Conservation (phyloP, 2,329 filamentous ascomycete genomes). For the Chaetomium olivaceum region DNA sequence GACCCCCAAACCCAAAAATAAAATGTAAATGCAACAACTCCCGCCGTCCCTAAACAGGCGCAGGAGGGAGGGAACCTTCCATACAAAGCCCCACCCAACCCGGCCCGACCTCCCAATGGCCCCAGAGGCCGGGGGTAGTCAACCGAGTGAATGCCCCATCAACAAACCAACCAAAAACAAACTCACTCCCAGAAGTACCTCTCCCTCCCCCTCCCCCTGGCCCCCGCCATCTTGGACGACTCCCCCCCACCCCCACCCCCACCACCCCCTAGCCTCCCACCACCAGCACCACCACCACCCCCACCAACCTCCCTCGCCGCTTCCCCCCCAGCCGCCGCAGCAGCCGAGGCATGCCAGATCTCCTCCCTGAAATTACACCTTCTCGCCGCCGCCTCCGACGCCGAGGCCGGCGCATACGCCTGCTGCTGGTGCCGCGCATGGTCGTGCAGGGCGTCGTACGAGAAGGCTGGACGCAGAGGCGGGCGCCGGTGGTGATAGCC, state of each 20-base stretch:
- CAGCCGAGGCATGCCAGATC: background rate
- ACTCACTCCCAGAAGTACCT: conserved; percentile 32
- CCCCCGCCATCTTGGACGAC: conserved; percentile 7
- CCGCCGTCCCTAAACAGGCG: background rate
- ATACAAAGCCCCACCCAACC: background rate
- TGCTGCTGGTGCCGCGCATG: conserved; percentile 21
- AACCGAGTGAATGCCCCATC: background rate
- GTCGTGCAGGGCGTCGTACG: conserved; percentile 23
- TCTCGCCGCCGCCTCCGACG: background rate
- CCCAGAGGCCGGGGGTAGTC: background rate
- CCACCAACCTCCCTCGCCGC: too few species aligned
- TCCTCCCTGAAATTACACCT: background rate
- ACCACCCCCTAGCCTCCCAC: too few species aligned
- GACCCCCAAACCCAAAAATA: background rate
- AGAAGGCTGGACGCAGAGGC: conserved; percentile 22
- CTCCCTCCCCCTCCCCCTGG: conserved; percentile 6
- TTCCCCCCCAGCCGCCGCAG: too few species aligned
- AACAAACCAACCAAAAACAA: background rate
- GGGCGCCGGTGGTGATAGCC: conserved; percentile 2
- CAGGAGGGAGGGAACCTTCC: background rate
- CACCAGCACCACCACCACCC: too few species aligned
- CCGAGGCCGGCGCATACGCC: background rate
- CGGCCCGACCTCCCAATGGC: too few species aligned
- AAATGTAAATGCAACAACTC: background rate
- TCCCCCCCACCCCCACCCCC: conserved; percentile 13